Percentiles rank a stretch among this genome's conserved stretches.
Evolutionary conservation across 768 basidiomycete genomes (phyloP).

Genomic region (Favolaschia claudopus): DNA sequence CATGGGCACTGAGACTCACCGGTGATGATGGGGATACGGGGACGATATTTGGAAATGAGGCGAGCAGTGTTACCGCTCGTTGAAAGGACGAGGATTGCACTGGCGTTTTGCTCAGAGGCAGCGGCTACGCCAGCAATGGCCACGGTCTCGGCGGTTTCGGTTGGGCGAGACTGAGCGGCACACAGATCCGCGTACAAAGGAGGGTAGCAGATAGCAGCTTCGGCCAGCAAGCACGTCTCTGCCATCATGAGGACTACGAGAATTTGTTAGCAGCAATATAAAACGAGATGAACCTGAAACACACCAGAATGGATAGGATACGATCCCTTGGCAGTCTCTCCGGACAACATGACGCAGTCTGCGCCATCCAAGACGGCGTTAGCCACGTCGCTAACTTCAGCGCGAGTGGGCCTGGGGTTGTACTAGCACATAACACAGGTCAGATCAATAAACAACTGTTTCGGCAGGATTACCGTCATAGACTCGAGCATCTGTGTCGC

Average conservation of each 20-base stretch:
- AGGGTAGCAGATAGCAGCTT: constrained; percentile 94
- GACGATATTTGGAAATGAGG: constrained; percentile 95
- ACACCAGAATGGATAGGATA: constrained; percentile 94
- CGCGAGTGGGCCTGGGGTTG: constrained; percentile 98
- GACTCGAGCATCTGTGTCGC: constrained; percentile 99
- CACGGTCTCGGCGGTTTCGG: constrained; percentile 94
- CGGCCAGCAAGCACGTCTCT: constrained; percentile 96
- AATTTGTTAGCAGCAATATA: constrained; percentile 7
- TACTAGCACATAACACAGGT: constrained; percentile 57
- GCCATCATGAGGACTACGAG: constrained; percentile 96
- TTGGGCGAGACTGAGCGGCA: constrained; percentile 82
- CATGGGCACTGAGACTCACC: constrained; percentile 56
- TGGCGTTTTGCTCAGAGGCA: constrained; percentile 92
- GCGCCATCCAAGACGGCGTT: constrained; percentile 99
- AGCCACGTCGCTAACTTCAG: constrained; percentile 98
- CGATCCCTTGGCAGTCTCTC: constrained; percentile 97
- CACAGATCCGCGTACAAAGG: constrained; percentile 92
- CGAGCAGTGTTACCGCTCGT: constrained; percentile 97
- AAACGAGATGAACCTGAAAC: background rate
- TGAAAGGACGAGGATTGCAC: constrained; percentile 94
- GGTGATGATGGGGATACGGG: constrained; percentile 91
- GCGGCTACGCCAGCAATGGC: constrained; percentile 97
- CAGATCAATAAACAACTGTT: background rate
- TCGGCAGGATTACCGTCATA: constrained; percentile 76
- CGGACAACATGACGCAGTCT: constrained; percentile 99